Evolutionary conservation across 2,329 filamentous ascomycete species (phyloP), one percentile per base, ranked within the genome.

Genomic region (Colletotrichum graminicola): DNA sequence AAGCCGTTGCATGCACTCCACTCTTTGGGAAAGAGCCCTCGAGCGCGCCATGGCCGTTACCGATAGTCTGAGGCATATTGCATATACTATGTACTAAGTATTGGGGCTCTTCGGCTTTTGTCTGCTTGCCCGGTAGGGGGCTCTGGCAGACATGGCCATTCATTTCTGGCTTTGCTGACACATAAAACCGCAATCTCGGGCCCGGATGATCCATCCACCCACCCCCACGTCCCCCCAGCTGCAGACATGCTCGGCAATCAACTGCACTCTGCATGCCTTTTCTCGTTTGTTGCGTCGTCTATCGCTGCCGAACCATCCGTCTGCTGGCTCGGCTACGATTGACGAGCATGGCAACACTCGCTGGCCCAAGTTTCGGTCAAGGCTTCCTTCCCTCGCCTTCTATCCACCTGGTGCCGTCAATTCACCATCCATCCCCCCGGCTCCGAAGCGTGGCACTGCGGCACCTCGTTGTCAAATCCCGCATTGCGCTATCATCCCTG

Each of bases 401-500:
- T 57, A 59, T 61, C 67, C 62, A 70, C 67, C 67, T 39, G 29
- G n/a, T 34, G 39, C 60, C 61, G 18, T 49, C 36, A 16, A 21
- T 47, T 47, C 45, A 23, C 45, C 45, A 47, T 59, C 34, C n/a
- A n/a, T n/a, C n/a, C n/a, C 34, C 43, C 51, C 57, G 57, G 65
- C 57, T 63, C 54, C 51, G 52, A 68, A 54, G 14, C 60, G 36
- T 69, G 65, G 52, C 68, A 52, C 69, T 60, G 21, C 66, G 65
- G 69, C 65, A 64, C 59, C 52, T 63, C 47, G 52, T 52, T 21
- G 69, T 72, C 54, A 47, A 72, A 60, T 68, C 65, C 65, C 69
- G 61, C 69, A 69, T 72, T 72, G 69, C 69, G 69, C 69, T 72
- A 72, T 72, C 47, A 72, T 69, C 69, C 69, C 41, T 72, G 69